Evolutionary conservation across 306 rosid genomes (phyloP), one percentile per base, ranked within the genome.

Genomic region (Quercus engelmannii): DNA sequence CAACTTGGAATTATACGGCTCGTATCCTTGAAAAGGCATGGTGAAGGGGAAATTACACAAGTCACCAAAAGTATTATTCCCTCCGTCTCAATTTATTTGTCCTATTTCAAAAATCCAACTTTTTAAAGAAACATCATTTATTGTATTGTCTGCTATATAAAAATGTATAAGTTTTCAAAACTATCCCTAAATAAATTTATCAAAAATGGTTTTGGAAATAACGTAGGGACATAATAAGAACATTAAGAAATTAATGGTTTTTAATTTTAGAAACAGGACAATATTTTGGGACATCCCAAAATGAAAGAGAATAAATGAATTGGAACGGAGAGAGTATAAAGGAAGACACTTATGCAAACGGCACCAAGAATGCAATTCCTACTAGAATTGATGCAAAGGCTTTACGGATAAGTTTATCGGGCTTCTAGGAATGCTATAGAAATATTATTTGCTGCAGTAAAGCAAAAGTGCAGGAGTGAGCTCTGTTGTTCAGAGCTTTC

Each of bases 1-100:
- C 81, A 84, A 78, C 83, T 87, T 91, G 61, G 97, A 78, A 79
- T 81, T 82, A 76, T 82, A 80, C 3, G 79, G 71, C 70, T 88
- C 94, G 80, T 85, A 76, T 88, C 91, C 88, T 98, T 91, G 91
- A 79, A 88, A 71, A 74, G 64, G 51, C 76, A 84, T 67, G 77
- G 80, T 43, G 19, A 86, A 80, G 30, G 64, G 55, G 54, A 69
- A 72, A 57, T 74, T 28, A 52, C 6, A 54, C 19, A 20, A 62
- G 69, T 5, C 49, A 51, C 25, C 11, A n/a, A 33, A 33, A 69
- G 28, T 46, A 71, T 58, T 30, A 33, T 33, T 33, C 35, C 35
- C 35, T 33, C 35, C 35, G 5, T 33, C 35, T 1, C 35, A 33
- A 33, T 33, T 33, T 28, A 33, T 33, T 33, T 33, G 5, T 33